Evolutionary conservation across 2,329 filamentous ascomycete species (phyloP).

Genomic region (Atkinsonella hypoxylon): DNA sequence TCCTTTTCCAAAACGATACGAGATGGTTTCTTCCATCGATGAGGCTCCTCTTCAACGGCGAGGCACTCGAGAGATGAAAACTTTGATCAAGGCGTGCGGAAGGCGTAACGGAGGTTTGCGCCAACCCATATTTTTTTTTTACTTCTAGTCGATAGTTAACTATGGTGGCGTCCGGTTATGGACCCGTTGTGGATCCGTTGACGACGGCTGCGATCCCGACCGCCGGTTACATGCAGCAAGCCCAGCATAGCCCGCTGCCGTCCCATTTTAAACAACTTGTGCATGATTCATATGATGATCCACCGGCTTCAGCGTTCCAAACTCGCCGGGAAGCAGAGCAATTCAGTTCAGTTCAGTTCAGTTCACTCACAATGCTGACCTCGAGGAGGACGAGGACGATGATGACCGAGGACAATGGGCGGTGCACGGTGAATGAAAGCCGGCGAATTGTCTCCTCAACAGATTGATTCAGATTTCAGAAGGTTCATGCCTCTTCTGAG

Average conservation of each 20-base stretch:
- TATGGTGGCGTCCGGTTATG: neutral
- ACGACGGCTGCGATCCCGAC: conserved; percentile 2
- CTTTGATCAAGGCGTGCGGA: neutral
- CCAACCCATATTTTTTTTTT: neutral
- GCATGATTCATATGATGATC: too few relatives aligned
- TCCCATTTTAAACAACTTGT: too few relatives aligned
- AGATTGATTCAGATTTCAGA: neutral
- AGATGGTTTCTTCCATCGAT: neutral
- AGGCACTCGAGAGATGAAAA: neutral
- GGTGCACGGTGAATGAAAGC: too few relatives aligned
- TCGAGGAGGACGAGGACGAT: too few relatives aligned
- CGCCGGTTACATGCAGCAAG: conserved; percentile 3
- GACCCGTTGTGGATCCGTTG: neutral
- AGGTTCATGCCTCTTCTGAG: neutral
- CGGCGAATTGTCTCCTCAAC: neutral
- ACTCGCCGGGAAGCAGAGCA: too few relatives aligned
- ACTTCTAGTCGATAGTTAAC: neutral
- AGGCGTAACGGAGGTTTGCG: neutral
- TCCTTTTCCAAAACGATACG: neutral
- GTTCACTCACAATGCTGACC: too few relatives aligned
- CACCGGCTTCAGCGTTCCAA: too few relatives aligned
- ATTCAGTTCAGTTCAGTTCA: too few relatives aligned
- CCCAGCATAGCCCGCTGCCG: neutral
- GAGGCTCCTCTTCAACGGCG: neutral
- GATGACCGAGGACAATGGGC: too few relatives aligned